These are phyloP conservation scores for Penstemon newberryi DNA, from an alignment of 257 asterid species.

Conservation along the genomic window DNA sequence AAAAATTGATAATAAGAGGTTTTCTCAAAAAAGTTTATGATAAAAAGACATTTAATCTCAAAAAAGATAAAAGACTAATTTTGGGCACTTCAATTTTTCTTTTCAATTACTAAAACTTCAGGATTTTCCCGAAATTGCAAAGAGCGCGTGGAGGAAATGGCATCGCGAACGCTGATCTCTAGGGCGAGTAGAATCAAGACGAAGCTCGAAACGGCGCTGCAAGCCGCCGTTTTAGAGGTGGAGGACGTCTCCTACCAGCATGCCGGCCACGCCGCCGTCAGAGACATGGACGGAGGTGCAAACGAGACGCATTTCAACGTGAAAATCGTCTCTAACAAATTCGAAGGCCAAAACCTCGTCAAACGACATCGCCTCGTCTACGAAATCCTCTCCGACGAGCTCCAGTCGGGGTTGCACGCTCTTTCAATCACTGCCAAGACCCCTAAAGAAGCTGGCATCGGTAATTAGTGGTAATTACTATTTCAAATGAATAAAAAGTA, in stretches of 20 bases:
- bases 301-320: slow-evolving; percentile 87
- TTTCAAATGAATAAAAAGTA: not conserved
- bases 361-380: slow-evolving; percentile 90
- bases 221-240: slow-evolving; percentile 60
- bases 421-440: slow-evolving; percentile 83
- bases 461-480: no score
- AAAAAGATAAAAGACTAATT: no score
- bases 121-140: not conserved
- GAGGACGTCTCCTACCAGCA: slow-evolving; percentile 94
- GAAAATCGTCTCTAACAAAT: slow-evolving; percentile 58
- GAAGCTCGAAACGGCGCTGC: slow-evolving; percentile 73
- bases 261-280: slow-evolving; percentile 89
- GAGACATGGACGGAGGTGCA: slow-evolving; percentile 48
- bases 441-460: slow-evolving; percentile 64
- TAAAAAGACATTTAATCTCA: no score
- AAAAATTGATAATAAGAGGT: no score
- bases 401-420: slow-evolving; percentile 84
- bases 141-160: slow-evolving; percentile 45
- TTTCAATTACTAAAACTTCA: no score
- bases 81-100: no score
- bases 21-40: no score
- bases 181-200: slow-evolving; percentile 72
- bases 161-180: slow-evolving; percentile 55
- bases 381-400: slow-evolving; percentile 83
- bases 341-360: slow-evolving; percentile 76